Base-by-base conservation (phyloP, 2,329 filamentous ascomycete species). In the Amylocarpus encephaloides region DNA sequence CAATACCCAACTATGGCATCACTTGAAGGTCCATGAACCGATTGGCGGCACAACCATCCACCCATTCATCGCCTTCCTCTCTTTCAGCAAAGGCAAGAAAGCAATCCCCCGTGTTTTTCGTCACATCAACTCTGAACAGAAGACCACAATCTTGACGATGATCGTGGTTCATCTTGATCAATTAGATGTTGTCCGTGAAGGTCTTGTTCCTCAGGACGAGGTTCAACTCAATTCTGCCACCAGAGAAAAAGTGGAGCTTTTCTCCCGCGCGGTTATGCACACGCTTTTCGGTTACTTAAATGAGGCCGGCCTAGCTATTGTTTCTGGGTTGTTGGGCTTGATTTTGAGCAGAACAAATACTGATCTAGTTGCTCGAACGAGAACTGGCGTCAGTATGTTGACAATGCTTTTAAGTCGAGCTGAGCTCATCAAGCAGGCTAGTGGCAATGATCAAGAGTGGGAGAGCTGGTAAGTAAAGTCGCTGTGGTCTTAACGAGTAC, bases 31-130 rank as follows among this genome's bases (percentile, higher is more conserved):
- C 44, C 88, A 95, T 70, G 92, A 95, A 66, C 91, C 90, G 1
- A 93, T 96, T 59, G 85, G 80, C 26, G 78, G 74, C 41, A 88
- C 85, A 46, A 80, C 86, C 3, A 76, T 83, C 15, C 93, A 98
- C 67, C 93, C 93, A 0, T 98, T 98, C 70, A 96, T 98, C 60
- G 88, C 91, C 42, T 92, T 98, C 67, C 74, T 98, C 42, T 95
- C 91, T 4, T 94, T 93, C 64, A 82, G 85, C 59, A 98, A 98
- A 74, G 93, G 93, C 64, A 97, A 96, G 73, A 95, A 93, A 73
- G 88, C 88, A 1, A 89, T 98, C 53, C 90, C 90, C 44, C 88
- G 93, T 49, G 87, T 97, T 47, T 97, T 97, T 79, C 85, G 90
- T 39, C 89, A 96, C 64, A 87, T 96, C 46, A 86, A 87, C 56